phyloP scores from a whole-genome alignment of 1,139 yeast species.

The Magnusiomyces tetraspermus region DNA sequence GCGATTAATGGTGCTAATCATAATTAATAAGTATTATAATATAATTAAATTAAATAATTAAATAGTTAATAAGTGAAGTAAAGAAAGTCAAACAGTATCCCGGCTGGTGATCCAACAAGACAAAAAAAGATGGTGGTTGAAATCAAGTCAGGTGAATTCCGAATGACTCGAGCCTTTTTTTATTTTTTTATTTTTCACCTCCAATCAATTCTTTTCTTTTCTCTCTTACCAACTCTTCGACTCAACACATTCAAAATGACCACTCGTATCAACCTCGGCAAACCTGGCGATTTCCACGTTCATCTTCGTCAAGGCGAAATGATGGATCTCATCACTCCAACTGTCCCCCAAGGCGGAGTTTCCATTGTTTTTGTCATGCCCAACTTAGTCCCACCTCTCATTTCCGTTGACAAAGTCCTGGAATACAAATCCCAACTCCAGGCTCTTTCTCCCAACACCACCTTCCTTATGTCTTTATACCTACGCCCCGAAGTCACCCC shows the following conservation, averaged over 20 bases:
- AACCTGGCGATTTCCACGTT: slow-evolving; percentile 93
- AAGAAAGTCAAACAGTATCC: too few relatives aligned
- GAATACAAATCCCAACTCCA: slow-evolving; percentile 60
- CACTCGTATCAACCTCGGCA: slow-evolving; percentile 50
- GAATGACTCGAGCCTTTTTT: too few relatives aligned
- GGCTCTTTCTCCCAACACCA: slow-evolving; percentile 68
- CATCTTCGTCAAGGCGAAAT: slow-evolving; percentile 88
- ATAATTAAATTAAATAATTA: too few relatives aligned
- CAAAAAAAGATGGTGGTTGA: too few relatives aligned
- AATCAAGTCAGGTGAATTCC: too few relatives aligned
- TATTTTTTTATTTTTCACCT: neutral
- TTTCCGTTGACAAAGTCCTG: slow-evolving; percentile 64
- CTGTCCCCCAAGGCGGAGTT: slow-evolving; percentile 81
- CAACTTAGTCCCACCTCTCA: slow-evolving; percentile 83
- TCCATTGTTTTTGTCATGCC: slow-evolving; percentile 95
- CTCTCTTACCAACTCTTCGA: too few relatives aligned
- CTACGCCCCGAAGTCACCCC: slow-evolving; percentile 73
- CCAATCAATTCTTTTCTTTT: neutral
- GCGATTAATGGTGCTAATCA: too few relatives aligned
- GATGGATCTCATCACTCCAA: slow-evolving; percentile 88
- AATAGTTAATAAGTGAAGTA: too few relatives aligned
- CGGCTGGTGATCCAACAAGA: too few relatives aligned
- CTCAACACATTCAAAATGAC: neutral
- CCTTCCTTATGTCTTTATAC: slow-evolving; percentile 85
- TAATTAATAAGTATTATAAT: too few relatives aligned